A percentile compares a stretch with the other conserved stretches of the same genome.
phyloP scores from a whole-genome alignment of 2,329 filamentous ascomycete species.

The Hypoxylon sp. region DNA sequence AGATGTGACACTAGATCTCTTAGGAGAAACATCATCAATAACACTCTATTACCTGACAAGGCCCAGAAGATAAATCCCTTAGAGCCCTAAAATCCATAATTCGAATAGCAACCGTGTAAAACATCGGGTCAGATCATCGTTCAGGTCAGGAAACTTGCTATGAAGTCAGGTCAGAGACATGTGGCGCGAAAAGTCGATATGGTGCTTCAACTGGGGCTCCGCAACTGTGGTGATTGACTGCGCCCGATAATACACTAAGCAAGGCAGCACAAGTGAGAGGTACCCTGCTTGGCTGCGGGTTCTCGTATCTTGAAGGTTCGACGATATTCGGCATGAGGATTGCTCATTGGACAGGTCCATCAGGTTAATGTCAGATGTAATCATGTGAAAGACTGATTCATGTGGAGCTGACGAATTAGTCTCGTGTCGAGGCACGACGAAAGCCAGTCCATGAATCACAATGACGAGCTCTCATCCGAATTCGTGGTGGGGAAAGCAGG shows the following conservation, averaged over 20 bases:
- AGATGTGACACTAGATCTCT: too few relatives aligned
- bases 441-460: conserved; percentile 22
- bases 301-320: conserved; percentile 14
- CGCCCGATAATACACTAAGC: neutral
- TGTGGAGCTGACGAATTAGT: conserved; percentile 25
- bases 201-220: neutral
- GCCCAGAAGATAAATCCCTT: too few relatives aligned
- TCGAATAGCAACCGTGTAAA: too few relatives aligned
- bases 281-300: too few relatives aligned
- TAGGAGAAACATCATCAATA: too few relatives aligned
- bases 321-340: too few relatives aligned
- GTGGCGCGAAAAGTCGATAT: neutral
- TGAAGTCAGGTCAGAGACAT: neutral
- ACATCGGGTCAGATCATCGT: neutral
- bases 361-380: neutral
- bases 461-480: conserved; percentile 36
- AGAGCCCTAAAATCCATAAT: too few relatives aligned
- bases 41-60: too few relatives aligned
- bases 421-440: conserved; percentile 4
- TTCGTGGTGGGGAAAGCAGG: conserved; percentile 20
- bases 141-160: neutral
- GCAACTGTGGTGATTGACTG: neutral
- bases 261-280: too few relatives aligned
- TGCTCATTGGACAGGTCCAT: conserved; percentile 8
- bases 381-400: conserved; percentile 21